These are phyloP conservation scores for Suillus bovinus DNA, from an alignment of 768 basidiomycete species.

Conservation along the genomic window DNA sequence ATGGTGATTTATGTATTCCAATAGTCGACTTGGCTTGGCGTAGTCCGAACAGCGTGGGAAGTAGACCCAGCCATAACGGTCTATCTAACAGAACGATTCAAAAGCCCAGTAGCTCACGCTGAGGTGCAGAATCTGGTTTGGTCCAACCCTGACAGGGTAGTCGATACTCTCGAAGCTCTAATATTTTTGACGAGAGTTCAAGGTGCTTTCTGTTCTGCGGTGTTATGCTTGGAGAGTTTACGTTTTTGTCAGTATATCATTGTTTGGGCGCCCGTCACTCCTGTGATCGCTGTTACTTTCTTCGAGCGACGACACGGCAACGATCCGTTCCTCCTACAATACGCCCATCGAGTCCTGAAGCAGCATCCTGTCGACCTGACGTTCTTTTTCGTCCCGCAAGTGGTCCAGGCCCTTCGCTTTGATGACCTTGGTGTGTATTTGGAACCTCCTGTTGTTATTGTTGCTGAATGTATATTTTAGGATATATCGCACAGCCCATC, in stretches of 20 bases:
- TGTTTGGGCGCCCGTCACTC: slow-evolving; percentile 90
- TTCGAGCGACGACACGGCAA: slow-evolving; percentile 85
- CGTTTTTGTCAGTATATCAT: slow-evolving; percentile 65
- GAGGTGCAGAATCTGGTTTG: slow-evolving; percentile 80
- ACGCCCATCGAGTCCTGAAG: slow-evolving; percentile 92
- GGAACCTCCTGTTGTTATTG: background rate
- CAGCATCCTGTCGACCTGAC: slow-evolving; percentile 94
- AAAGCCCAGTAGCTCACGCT: slow-evolving; percentile 55
- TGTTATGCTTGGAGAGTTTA: background rate
- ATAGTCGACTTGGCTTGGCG: slow-evolving; percentile 64
- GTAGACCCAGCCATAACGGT: slow-evolving; percentile 82
- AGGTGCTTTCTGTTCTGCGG: slow-evolving; percentile 44
- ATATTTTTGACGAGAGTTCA: slow-evolving; percentile 75
- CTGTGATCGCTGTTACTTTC: slow-evolving; percentile 78
- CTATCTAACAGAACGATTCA: slow-evolving; percentile 85
- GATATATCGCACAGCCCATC: slow-evolving; percentile 93
- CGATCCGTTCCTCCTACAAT: slow-evolving; percentile 88
- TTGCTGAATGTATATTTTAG: slow-evolving; percentile 38
- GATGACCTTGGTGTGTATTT: slow-evolving; percentile 74
- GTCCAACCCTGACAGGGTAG: slow-evolving; percentile 63
- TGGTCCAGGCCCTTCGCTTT: slow-evolving; percentile 92
- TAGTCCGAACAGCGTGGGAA: slow-evolving; percentile 77
- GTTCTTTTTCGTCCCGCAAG: slow-evolving; percentile 99
- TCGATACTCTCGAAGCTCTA: slow-evolving; percentile 81
- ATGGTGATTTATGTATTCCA: background rate